Evolutionary conservation across 202 grass and related monocot species (phyloP), one percentile per base, ranked within the genome.

Genomic region (Carex sylvatica): DNA sequence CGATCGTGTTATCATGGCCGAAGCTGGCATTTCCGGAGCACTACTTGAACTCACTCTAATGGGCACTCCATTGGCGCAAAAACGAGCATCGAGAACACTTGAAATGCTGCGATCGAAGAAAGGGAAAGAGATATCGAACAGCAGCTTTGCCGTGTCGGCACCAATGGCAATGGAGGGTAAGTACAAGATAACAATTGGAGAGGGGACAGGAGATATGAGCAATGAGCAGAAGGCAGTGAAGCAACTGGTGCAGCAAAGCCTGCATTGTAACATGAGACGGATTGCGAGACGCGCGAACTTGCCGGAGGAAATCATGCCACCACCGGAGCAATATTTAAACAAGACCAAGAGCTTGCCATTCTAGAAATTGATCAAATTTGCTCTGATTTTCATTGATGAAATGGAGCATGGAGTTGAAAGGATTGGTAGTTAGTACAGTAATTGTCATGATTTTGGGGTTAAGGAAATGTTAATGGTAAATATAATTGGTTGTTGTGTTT

Each of bases 321-420:
- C 80, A 35, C 16, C 80, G 47, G 76, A 91, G 19, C 51, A n/a
- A n/a, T n/a, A 82, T 2, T 67, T 79, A 79, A 92, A 70, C 2
- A 89, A 84, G 75, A 86, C 96, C 84, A 99, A 99, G 84, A 99
- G 96, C 91, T 82, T 93, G 78, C 91, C 96, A 13, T 99, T 99
- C 89, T 96, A 86, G 79, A 10, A 4, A 36, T 35, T 35, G 33
- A 4, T 8, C 26, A 67, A 61, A 54, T 81, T 63, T 42, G 1
- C 40, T 65, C 20, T 65, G 35, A 80, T 42, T 58, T 53, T 24
- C 40, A 53, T 19, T 53, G n/a, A 44, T 70, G 31, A 4, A 23
- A 23, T 23, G 69, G 69, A 72, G 46, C 69, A 72, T 10, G 52
- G 46, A 58, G 15, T 51, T 46, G 14, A 15, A 44, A n/a, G 15